Conservation (phyloP, 495 filamentous ascomycete species). For the Rhypophila decipiens region DNA sequence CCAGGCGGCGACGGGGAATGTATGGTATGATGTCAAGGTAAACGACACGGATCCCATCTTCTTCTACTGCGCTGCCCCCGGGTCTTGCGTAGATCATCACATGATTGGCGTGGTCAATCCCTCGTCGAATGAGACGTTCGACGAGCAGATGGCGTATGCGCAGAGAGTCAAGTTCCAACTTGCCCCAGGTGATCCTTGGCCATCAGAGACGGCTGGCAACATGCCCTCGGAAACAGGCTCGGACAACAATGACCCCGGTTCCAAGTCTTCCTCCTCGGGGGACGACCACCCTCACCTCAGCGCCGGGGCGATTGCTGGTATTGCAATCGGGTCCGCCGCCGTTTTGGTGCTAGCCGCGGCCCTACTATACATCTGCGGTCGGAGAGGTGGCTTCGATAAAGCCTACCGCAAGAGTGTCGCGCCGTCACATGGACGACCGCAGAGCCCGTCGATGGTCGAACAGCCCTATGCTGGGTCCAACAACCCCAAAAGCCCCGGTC, state of each 20-base stretch:
- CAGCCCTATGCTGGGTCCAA: not conserved
- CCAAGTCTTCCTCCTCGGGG: not conserved
- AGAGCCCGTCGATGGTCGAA: too few species aligned
- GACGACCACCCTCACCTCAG: slow-evolving; percentile 9
- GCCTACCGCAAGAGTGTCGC: slow-evolving; percentile 19
- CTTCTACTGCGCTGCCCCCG: slow-evolving; percentile 53
- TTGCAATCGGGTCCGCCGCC: slow-evolving; percentile 38
- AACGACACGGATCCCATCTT: slow-evolving; percentile 55
- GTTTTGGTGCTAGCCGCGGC: slow-evolving; percentile 29
- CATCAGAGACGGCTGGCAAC: slow-evolving; percentile 18
- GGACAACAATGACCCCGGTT: slow-evolving; percentile 1
- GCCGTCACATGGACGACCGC: too few species aligned
- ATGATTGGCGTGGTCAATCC: slow-evolving; percentile 50
- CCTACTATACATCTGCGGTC: slow-evolving; percentile 38
- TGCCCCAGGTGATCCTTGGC: slow-evolving; percentile 31
- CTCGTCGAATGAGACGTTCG: slow-evolving; percentile 23
- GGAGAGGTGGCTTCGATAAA: slow-evolving; percentile 28
- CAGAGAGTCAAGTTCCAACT: slow-evolving; percentile 26
- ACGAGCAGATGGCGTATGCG: slow-evolving; percentile 21
- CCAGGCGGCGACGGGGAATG: slow-evolving; percentile 28
- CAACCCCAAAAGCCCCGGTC: slow-evolving; percentile 24
- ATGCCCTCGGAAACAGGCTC: slow-evolving; percentile 10
- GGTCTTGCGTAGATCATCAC: slow-evolving; percentile 29
- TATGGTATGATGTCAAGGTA: slow-evolving; percentile 42
- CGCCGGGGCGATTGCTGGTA: slow-evolving; percentile 41